Conservation (phyloP, 495 filamentous ascomycete genomes). For the Xylaria cubensis region DNA sequence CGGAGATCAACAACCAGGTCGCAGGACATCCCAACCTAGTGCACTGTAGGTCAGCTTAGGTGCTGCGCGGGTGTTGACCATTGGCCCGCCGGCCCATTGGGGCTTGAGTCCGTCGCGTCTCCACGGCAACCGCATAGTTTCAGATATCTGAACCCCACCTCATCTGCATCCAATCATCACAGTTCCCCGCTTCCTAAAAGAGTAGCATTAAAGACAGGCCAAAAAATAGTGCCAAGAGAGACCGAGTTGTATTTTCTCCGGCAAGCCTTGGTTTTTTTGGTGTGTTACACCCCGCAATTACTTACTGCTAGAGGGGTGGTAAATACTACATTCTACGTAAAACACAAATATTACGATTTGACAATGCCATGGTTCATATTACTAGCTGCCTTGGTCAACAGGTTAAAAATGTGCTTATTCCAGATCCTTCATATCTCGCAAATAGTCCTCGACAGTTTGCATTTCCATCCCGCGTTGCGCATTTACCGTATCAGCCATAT, state of each 20-base stretch:
- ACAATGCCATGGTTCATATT: no score
- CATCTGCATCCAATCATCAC: slow-evolving; percentile 36
- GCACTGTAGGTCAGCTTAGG: neutral
- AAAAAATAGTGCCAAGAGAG: neutral
- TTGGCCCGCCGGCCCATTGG: neutral
- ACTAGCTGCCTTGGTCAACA: no score
- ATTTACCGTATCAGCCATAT: slow-evolving; percentile 57
- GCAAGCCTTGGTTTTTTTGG: neutral
- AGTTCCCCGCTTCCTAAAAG: slow-evolving; percentile 32
- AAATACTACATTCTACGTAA: no score
- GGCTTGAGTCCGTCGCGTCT: slow-evolving; percentile 3
- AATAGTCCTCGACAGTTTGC: slow-evolving; percentile 51
- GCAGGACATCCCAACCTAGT: neutral
- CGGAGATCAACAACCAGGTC: slow-evolving; percentile 23
- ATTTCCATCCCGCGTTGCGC: slow-evolving; percentile 49
- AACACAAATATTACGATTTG: no score
- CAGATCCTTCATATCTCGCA: slow-evolving; percentile 34
- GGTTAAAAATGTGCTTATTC: neutral
- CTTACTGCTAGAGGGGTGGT: neutral
- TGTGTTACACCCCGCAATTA: neutral
- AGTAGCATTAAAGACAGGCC: slow-evolving; percentile 6
- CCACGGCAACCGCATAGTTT: slow-evolving; percentile 26
- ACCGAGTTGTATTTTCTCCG: no score
- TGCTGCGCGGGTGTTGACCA: neutral
- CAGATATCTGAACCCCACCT: slow-evolving; percentile 21